phyloP scores from a whole-genome alignment of 345 rosid species.

The Corchorus olitorius region DNA sequence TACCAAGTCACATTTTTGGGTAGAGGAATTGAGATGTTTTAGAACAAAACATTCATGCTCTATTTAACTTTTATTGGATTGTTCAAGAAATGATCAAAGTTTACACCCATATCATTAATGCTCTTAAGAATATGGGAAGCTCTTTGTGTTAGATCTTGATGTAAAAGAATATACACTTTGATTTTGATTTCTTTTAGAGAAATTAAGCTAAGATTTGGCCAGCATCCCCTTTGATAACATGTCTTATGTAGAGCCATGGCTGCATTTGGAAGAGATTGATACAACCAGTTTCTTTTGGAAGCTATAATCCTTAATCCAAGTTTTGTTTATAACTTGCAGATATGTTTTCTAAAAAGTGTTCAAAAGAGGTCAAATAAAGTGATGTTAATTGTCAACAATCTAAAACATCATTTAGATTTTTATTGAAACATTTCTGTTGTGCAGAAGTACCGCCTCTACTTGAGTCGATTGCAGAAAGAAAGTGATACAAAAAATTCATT shows the following conservation, averaged over 20 bases:
- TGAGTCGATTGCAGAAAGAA: constrained; percentile 79
- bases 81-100: background rate
- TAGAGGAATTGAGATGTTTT: background rate
- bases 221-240: background rate
- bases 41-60: background rate
- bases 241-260: background rate
- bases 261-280: background rate
- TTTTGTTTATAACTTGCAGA: background rate
- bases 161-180: background rate
- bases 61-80: background rate
- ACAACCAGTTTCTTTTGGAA: background rate
- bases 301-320: too few species aligned
- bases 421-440: constrained; percentile 9
- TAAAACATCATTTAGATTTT: constrained; percentile 9
- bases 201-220: too few species aligned
- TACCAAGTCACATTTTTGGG: background rate
- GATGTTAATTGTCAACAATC: background rate
- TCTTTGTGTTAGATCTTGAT: background rate
- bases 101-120: background rate
- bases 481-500: constrained; percentile 48
- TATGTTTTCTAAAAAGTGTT: background rate
- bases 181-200: background rate
- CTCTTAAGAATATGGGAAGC: background rate
- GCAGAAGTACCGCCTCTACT: constrained; percentile 97
- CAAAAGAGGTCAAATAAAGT: background rate